Percentiles rank a stretch among this genome's conserved stretches.
phyloP scores from a whole-genome alignment of 805 yeast genomes.

The Danielia reshetovae region DNA sequence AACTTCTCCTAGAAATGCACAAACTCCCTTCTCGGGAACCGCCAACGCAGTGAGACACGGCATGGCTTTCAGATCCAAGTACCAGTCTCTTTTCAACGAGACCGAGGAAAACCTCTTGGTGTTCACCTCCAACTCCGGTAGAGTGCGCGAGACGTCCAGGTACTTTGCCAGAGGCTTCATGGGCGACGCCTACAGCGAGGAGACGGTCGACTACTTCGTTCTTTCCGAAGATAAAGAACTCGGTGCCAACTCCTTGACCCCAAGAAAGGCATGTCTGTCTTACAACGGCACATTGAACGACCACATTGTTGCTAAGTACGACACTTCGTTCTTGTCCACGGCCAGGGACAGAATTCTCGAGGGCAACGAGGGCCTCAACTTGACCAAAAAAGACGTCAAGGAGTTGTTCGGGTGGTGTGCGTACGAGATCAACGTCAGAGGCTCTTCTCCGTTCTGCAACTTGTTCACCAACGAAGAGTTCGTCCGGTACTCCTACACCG shows the following conservation, averaged over 20 bases:
- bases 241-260: conserved; percentile 61
- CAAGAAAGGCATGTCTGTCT: conserved; percentile 44
- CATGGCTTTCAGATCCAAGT: conserved; percentile 42
- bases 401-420: conserved; percentile 63
- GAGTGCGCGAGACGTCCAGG: conserved; percentile 53
- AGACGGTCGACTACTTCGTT: conserved; percentile 31
- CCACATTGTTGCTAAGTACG: conserved; percentile 23
- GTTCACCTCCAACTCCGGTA: conserved; percentile 51
- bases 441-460: conserved; percentile 62
- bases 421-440: conserved; percentile 67
- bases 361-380: conserved; percentile 49
- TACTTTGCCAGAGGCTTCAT: conserved; percentile 60
- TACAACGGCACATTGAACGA: conserved; percentile 27
- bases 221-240: conserved; percentile 43
- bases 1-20: conserved; percentile 42
- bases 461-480: conserved; percentile 67
- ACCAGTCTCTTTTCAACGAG: conserved; percentile 42
- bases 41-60: conserved; percentile 50
- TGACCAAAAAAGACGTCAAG: conserved; percentile 50
- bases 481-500: conserved; percentile 55
- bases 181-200: conserved; percentile 37
- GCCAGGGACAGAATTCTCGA: conserved; percentile 58
- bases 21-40: conserved; percentile 50
- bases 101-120: conserved; percentile 37
- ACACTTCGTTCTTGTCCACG: conserved; percentile 41